Conservation (phyloP, 495 filamentous ascomycete genomes). For the Penicillium odoratum region DNA sequence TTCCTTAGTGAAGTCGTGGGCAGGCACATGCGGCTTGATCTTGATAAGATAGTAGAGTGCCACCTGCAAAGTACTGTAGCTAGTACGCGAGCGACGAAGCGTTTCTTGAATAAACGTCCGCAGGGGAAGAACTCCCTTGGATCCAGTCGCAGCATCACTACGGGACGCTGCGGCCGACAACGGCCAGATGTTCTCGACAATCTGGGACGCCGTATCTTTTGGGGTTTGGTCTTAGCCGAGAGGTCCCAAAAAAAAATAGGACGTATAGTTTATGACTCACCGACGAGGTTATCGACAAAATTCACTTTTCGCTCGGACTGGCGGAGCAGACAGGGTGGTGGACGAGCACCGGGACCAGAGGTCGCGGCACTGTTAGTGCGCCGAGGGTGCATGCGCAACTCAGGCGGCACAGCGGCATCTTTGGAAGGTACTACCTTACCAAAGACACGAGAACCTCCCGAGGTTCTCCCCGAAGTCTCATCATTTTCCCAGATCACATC, state of each 20-base stretch:
- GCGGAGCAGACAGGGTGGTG: conserved; percentile 79
- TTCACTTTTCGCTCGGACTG: conserved; percentile 92
- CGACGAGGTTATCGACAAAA: conserved; percentile 97
- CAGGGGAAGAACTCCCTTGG: conserved; percentile 78
- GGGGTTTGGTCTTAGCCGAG: conserved; percentile 1
- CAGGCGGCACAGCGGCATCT: conserved; percentile 56
- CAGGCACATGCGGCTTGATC: conserved; percentile 87
- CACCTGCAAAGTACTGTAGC: conserved; percentile 95
- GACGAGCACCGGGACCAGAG: conserved; percentile 56
- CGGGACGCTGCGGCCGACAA: conserved; percentile 50
- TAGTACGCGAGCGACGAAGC: conserved; percentile 87
- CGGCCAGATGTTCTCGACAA: conserved; percentile 98
- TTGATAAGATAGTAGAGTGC: conserved; percentile 95
- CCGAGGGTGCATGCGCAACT: conserved; percentile 79
- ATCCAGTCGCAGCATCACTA: conserved; percentile 45
- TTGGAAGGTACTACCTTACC: conserved; percentile 31
- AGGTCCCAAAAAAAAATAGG: conserved; percentile 23
- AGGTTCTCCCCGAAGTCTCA: conserved; percentile 30
- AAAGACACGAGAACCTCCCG: conserved; percentile 29
- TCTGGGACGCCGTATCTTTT: conserved; percentile 93
- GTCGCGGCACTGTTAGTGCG: conserved; percentile 58
- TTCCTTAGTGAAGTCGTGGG: conserved; percentile 81
- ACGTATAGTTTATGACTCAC: conserved; percentile 62
- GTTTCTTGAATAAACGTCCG: conserved; percentile 98
- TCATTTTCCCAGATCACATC: conserved; percentile 54